phyloP scores from a whole-genome alignment of 257 asterid species.

The Knoxia roxburghii region DNA sequence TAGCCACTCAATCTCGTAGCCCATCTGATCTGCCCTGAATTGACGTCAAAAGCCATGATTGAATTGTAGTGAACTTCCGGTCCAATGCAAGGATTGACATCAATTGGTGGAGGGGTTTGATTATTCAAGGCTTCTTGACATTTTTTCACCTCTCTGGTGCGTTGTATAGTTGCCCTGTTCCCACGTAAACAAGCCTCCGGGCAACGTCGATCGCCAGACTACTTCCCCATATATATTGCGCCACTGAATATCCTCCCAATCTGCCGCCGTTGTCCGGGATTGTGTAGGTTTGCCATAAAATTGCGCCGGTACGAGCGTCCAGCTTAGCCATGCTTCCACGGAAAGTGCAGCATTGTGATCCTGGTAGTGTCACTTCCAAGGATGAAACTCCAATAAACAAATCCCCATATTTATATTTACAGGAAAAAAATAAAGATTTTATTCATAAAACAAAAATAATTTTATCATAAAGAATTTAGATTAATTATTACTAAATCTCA shows the following conservation, averaged over 20 bases:
- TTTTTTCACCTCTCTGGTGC: conserved; percentile 51
- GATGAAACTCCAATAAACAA: conserved; percentile 68
- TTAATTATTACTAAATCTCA: no score
- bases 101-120: conserved; percentile 34
- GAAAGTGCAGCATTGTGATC: conserved; percentile 50
- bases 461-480: no score
- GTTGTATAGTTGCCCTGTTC: conserved; percentile 58
- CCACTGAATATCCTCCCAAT: conserved; percentile 56
- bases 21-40: conserved; percentile 52
- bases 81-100: conserved; percentile 45
- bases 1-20: conserved; percentile 50
- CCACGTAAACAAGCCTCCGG: conserved; percentile 41
- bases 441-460: no score
- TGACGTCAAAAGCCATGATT: conserved; percentile 42
- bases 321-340: conserved; percentile 72
- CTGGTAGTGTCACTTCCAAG: conserved; percentile 42
- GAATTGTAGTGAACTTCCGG: conserved; percentile 59
- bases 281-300: conserved; percentile 72
- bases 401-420: conserved; percentile 22
- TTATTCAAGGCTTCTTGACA: conserved; percentile 55
- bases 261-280: conserved; percentile 61
- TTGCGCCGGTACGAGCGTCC: conserved; percentile 39
- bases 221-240: conserved; percentile 77
- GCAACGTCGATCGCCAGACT: conserved; percentile 58
- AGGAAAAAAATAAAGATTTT: no score